Evolutionary conservation across 305 asterid species (phyloP).

Genomic region (Coffea humblotiana): DNA sequence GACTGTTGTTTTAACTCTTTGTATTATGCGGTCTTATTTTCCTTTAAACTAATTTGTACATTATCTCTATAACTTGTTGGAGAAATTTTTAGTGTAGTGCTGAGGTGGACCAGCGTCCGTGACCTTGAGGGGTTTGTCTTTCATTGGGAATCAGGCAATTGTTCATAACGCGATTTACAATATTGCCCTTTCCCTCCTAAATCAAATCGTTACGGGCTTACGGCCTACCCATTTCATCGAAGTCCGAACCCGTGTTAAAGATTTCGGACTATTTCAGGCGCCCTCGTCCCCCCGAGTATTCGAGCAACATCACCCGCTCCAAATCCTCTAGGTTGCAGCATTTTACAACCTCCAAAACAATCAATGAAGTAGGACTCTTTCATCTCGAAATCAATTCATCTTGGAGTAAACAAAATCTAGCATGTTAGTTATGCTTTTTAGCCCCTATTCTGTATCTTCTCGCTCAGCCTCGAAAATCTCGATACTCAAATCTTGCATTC

Average conservation of each 20-base stretch:
- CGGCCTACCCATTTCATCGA: not conserved
- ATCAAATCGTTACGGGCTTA: too few relatives aligned
- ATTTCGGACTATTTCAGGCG: not conserved
- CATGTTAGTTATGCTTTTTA: conserved; percentile 8
- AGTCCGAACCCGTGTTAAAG: not conserved
- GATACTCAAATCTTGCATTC: conserved; percentile 18
- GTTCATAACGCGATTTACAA: not conserved
- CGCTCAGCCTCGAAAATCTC: not conserved
- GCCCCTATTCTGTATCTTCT: not conserved
- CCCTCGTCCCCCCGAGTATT: not conserved
- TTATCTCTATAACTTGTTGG: not conserved
- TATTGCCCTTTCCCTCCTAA: not conserved
- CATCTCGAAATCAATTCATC: not conserved
- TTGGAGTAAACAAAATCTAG: not conserved
- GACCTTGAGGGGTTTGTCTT: too few relatives aligned
- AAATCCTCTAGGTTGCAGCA: not conserved
- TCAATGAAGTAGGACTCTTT: not conserved
- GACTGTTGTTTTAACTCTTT: not conserved
- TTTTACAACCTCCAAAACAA: not conserved
- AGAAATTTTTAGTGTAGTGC: too few relatives aligned
- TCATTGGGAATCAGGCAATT: too few relatives aligned
- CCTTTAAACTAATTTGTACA: not conserved
- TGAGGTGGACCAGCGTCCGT: too few relatives aligned
- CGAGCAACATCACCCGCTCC: not conserved
- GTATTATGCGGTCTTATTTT: not conserved